A percentile compares a stretch with the other conserved stretches of the same genome.
phyloP scores from a whole-genome alignment of 352 stramenopile genomes.

The Plasmopara muralis region DNA sequence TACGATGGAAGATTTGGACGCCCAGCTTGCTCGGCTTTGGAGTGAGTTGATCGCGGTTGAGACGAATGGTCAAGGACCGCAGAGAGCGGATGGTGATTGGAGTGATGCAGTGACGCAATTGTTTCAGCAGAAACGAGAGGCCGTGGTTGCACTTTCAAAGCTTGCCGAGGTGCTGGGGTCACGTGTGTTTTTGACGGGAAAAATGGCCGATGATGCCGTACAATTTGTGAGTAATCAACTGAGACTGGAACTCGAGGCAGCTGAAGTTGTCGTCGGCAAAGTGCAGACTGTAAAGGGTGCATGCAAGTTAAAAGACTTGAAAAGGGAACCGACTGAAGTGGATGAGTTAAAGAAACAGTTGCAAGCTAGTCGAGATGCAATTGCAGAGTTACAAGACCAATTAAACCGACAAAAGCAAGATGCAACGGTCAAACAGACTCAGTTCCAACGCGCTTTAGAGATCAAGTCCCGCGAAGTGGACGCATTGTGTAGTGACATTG shows the following conservation, averaged over 20 bases:
- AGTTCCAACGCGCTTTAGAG: constrained; percentile 35
- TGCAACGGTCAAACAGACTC: constrained; percentile 29
- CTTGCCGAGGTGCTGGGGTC: constrained; percentile 28
- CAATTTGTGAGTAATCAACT: constrained; percentile 30
- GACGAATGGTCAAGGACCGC: constrained; percentile 6
- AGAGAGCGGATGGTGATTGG: constrained; percentile 20
- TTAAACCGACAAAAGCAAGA: constrained; percentile 42
- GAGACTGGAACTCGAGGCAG: constrained; percentile 22
- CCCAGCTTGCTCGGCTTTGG: constrained; percentile 25
- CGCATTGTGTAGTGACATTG: constrained; percentile 39
- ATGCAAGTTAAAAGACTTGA: constrained; percentile 8
- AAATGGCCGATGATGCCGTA: constrained; percentile 26
- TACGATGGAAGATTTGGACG: constrained; percentile 23
- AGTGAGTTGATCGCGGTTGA: constrained; percentile 13
- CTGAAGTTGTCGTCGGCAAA: constrained; percentile 17
- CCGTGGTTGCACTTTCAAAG: constrained; percentile 28
- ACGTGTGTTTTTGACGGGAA: constrained; percentile 26
- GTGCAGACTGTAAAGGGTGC: constrained; percentile 13
- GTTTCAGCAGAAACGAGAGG: constrained; percentile 40
- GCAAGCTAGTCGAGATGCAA: constrained; percentile 21
- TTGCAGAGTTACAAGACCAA: constrained; percentile 39
- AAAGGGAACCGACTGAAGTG: background rate
- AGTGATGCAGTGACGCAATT: constrained; percentile 27
- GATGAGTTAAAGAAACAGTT: constrained; percentile 14
- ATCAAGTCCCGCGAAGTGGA: constrained; percentile 60